A percentile compares a stretch with the other conserved stretches of the same genome.
Conservation (phyloP, 108 stramenopile genomes). For the Nitzschia inconspicua region DNA sequence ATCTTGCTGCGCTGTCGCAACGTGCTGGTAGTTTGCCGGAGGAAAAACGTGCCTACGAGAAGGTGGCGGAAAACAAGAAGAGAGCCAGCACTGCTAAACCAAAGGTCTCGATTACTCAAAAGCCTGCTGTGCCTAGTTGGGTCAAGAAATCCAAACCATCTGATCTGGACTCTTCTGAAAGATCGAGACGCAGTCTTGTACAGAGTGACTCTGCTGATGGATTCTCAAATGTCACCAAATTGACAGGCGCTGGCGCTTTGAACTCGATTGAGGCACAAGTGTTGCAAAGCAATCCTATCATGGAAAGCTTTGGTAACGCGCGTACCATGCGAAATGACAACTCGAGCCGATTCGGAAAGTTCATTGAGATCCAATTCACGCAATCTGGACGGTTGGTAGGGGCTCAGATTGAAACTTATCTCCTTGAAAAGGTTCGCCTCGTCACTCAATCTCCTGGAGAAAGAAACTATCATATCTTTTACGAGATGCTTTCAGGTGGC, state of each 20-base stretch:
- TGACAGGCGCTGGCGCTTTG: slow-evolving; percentile 11
- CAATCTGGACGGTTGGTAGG: slow-evolving; percentile 62
- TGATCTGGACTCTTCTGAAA: not conserved
- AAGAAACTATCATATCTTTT: slow-evolving; percentile 93
- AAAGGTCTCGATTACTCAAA: slow-evolving; percentile 7
- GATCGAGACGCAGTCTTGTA: slow-evolving; percentile 1
- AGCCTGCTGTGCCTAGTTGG: slow-evolving; percentile 4
- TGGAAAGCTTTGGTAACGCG: slow-evolving; percentile 97
- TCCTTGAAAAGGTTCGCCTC: slow-evolving; percentile 92
- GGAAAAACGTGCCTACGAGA: slow-evolving; percentile 40
- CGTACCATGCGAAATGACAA: slow-evolving; percentile 88
- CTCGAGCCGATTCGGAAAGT: slow-evolving; percentile 89
- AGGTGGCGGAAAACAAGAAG: slow-evolving; percentile 27
- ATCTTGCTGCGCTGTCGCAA: slow-evolving; percentile 79
- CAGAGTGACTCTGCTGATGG: slow-evolving; percentile 18
- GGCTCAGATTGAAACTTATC: slow-evolving; percentile 88
- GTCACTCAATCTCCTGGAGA: slow-evolving; percentile 80
- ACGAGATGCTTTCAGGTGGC: slow-evolving; percentile 57
- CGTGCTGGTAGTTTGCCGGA: slow-evolving; percentile 37
- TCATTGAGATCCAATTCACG: slow-evolving; percentile 89
- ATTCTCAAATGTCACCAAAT: slow-evolving; percentile 18
- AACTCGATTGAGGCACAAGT: slow-evolving; percentile 81
- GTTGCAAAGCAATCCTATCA: slow-evolving; percentile 91
- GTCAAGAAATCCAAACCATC: not conserved
- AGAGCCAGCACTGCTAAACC: not conserved